Conservation (phyloP, 1,284 basidiomycete species). For the Chalciporus sp. region DNA sequence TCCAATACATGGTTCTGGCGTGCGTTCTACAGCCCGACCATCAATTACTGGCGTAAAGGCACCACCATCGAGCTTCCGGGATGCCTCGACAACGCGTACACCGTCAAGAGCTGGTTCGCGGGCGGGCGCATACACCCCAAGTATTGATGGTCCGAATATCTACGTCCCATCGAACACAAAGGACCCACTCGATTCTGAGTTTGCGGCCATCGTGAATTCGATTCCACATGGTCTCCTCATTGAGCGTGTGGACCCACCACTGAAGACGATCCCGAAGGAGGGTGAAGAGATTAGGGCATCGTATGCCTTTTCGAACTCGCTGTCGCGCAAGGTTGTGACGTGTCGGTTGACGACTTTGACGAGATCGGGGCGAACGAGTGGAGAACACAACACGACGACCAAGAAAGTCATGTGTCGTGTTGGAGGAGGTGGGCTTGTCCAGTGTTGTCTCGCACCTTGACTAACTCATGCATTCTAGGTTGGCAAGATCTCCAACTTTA, state of each 20-base stretch:
- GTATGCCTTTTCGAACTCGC: slow-evolving; percentile 76
- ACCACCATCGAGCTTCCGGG: slow-evolving; percentile 78
- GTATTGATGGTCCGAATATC: slow-evolving; percentile 54
- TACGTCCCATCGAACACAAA: slow-evolving; percentile 72
- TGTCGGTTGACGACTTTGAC: slow-evolving; percentile 81
- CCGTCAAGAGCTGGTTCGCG: slow-evolving; percentile 72
- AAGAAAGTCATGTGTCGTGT: slow-evolving; percentile 88
- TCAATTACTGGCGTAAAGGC: slow-evolving; percentile 41
- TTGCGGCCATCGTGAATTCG: slow-evolving; percentile 75
- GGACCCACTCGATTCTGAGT: slow-evolving; percentile 82
- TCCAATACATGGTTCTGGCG: slow-evolving; percentile 49
- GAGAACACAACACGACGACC: slow-evolving; percentile 44
- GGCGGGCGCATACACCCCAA: slow-evolving; percentile 59
- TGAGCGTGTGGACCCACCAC: slow-evolving; percentile 77
- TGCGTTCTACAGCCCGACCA: slow-evolving; percentile 43
- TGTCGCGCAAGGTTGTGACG: slow-evolving; percentile 73
- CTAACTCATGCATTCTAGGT: slow-evolving; percentile 45
- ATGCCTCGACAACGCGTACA: slow-evolving; percentile 52
- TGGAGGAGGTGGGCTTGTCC: slow-evolving; percentile 65
- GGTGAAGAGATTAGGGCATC: slow-evolving; percentile 81
- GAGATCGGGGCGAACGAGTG: slow-evolving; percentile 53
- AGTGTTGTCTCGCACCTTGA: slow-evolving; percentile 1
- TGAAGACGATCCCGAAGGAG: slow-evolving; percentile 64
- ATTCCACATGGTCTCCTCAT: slow-evolving; percentile 75
- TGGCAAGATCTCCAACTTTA: slow-evolving; percentile 87